Base-by-base conservation (phyloP, 192 early-diverging fungal species). In the Borealophlyctis nickersoniae region DNA sequence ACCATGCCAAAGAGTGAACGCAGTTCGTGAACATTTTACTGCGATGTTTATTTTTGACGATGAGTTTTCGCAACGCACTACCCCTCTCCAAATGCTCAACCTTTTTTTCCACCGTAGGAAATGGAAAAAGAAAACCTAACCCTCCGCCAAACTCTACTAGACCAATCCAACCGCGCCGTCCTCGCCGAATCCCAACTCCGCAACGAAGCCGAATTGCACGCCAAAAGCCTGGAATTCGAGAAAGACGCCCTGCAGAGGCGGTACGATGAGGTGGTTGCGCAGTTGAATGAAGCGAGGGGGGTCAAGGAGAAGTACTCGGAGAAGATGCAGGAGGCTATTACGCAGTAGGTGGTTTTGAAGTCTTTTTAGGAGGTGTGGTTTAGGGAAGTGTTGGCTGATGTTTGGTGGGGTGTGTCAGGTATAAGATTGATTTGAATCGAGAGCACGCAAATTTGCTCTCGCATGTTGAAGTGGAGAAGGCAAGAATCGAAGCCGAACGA, bases 361-460 rank as follows among this genome's bases (percentile, higher is more conserved):
- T 23, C 3, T 68, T 11, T 24, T 66, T 1, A 13, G 23, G 14
- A 72, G 11, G 16, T 1, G 13, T 70, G 11, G 27, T 66, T 22
- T 1, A 0, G 14, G 16, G 30, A 55, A 55, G 23, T 23, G n/a
- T n/a, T n/a, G n/a, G n/a, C n/a, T n/a, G n/a, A n/a, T n/a, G n/a
- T n/a, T n/a, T n/a, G n/a, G n/a, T n/a, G 53, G 31, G 31, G 14
- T 27, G 31, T 71, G 24, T 7, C 19, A 71, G 69, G 34, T 81
- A 80, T 49, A 80, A 80, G 50, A 73, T 80, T 31, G 68, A 75
- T 36, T 49, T 75, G 29, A 75, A 73, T 58, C 52, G 63, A 60
- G 72, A 82, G 36, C 69, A 78, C 53, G 22, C 70, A 3, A 33
- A 32, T 19, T 11, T 69, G 4, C n/a, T 75, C 22, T 67, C 68